Percentiles rank a stretch among this genome's conserved stretches.
These are phyloP conservation scores for Neodidymelliopsis sp. DNA, from an alignment of 2,329 filamentous ascomycete species.

Conservation along the genomic window DNA sequence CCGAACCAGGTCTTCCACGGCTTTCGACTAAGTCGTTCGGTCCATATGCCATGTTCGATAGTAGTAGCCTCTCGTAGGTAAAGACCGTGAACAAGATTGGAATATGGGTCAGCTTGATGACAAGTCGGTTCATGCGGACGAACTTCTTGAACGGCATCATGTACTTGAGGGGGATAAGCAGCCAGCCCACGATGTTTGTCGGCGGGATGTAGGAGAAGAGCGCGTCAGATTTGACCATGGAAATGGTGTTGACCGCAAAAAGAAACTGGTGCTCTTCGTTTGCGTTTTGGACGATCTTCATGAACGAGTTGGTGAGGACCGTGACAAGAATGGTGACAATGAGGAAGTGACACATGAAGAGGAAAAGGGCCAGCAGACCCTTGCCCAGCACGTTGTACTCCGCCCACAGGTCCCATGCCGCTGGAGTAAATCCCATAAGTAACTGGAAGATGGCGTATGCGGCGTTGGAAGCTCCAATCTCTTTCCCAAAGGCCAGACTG, in stretches of 20 bases:
- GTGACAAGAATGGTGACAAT: conserved; percentile 94
- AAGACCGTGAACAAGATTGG: conserved; percentile 88
- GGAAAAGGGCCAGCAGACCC: conserved; percentile 77
- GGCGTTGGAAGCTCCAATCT: conserved; percentile 75
- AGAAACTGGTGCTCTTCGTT: conserved; percentile 91
- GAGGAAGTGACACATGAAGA: conserved; percentile 95
- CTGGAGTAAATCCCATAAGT: conserved; percentile 93
- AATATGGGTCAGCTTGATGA: conserved; percentile 91
- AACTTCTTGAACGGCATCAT: conserved; percentile 81
- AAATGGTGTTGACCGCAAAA: conserved; percentile 96
- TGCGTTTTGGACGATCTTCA: conserved; percentile 91
- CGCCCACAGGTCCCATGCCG: conserved; percentile 90
- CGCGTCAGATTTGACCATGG: conserved; percentile 97
- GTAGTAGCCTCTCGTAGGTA: conserved; percentile 80
- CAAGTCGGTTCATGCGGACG: conserved; percentile 83
- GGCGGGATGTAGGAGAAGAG: conserved; percentile 94
- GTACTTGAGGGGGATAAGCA: conserved; percentile 83
- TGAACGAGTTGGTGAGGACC: conserved; percentile 95
- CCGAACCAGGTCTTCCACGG: conserved; percentile 66
- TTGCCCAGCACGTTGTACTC: conserved; percentile 82
- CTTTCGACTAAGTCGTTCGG: conserved; percentile 86
- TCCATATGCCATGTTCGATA: conserved; percentile 79
- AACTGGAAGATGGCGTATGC: conserved; percentile 93
- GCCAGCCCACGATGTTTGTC: conserved; percentile 89
- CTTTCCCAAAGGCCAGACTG: conserved; percentile 76